Evolutionary conservation across 1,284 basidiomycete species (phyloP), one percentile per base, ranked within the genome.

Genomic region (Ceratobasidium sp.): DNA sequence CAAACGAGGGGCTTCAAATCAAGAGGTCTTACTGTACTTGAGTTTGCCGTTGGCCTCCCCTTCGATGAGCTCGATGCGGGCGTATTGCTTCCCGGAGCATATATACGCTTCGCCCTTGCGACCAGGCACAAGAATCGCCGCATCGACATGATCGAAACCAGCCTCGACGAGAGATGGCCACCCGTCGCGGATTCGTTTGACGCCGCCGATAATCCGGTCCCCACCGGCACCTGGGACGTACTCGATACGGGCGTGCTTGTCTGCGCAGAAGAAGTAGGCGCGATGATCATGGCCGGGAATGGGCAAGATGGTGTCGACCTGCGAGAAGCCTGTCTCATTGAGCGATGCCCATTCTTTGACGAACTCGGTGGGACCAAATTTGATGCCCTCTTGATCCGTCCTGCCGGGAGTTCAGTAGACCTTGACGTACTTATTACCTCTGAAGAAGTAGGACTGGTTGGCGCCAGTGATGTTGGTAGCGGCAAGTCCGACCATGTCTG

Each of bases 371-470:
- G 67, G 67, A 26, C 67, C 55, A 32, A 58, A 58, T 6, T 9
- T 18, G 67, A 58, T 39, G 26, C n/a, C 21, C 23, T 41, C 41
- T 39, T 70, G 26, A 21, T 43, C 28, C 10, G 36, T 50, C 18
- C 12, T 30, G 9, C 41, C 67, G 14, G 52, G 52, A 4, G 36
- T 58, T 55, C 67, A 70, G 41, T 70, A 23, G 55, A 58, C 41
- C 28, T 50, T 70, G 55, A 70, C 67, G 53, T 58, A 70, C 41
- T 70, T 70, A 55, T 57, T 43, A 28, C 67, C 67, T 48, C 48
- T 57, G 67, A 70, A 70, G 43, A 57, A 70, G 55, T 70, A 70
- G 21, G 53, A 30, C 53, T 58, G 26, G 41, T 46, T 48, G 34
- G 21, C n/a, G 12, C 39, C 39, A 21, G 41, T 18, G 28, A 70